Evolutionary conservation across 2,329 filamentous ascomycete genomes (phyloP).

Genomic region (Epichloe elymi): DNA sequence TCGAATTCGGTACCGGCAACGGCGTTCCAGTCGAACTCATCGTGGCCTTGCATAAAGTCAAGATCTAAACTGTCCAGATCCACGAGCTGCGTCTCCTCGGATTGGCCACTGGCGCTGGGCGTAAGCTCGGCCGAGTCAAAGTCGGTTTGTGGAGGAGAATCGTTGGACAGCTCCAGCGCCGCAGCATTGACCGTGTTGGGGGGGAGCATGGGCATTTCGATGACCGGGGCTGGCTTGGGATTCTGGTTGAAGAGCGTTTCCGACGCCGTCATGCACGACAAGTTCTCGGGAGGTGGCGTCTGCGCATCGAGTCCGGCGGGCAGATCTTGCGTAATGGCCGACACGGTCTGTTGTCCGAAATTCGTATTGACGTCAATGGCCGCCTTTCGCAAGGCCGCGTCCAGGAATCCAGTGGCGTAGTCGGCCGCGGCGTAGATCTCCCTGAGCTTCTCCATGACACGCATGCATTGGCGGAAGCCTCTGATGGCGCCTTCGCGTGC

Average conservation of each 20-base stretch:
- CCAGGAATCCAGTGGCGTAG: constrained; percentile 89
- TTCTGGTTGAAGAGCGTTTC: constrained; percentile 26
- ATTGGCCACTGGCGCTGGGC: constrained; percentile 31
- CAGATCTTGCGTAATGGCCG: constrained; percentile 22
- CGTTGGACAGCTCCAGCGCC: constrained; percentile 20
- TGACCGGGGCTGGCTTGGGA: constrained; percentile 9
- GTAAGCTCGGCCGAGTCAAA: constrained; percentile 28
- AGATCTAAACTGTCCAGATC: constrained; percentile 28
- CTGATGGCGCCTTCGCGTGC: constrained; percentile 60
- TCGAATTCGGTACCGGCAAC: constrained; percentile 40
- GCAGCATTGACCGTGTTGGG: constrained; percentile 26
- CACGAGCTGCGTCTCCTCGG: constrained; percentile 22
- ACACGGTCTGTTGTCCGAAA: constrained; percentile 18
- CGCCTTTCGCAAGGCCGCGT: constrained; percentile 79
- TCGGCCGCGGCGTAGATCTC: constrained; percentile 92
- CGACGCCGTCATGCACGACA: constrained; percentile 28
- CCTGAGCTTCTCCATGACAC: constrained; percentile 72
- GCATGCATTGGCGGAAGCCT: constrained; percentile 86
- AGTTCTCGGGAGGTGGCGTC: constrained; percentile 42
- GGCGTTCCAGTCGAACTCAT: constrained; percentile 41
- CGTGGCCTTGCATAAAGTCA: constrained; percentile 32
- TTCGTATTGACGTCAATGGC: constrained; percentile 53
- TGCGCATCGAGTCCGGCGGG: constrained; percentile 26
- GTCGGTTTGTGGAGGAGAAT: constrained; percentile 33
- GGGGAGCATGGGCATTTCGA: constrained; percentile 23